Percentiles rank a stretch among this genome's conserved stretches.
Conservation (phyloP, 2,329 filamentous ascomycete species). For the Calonectria ilicicola region DNA sequence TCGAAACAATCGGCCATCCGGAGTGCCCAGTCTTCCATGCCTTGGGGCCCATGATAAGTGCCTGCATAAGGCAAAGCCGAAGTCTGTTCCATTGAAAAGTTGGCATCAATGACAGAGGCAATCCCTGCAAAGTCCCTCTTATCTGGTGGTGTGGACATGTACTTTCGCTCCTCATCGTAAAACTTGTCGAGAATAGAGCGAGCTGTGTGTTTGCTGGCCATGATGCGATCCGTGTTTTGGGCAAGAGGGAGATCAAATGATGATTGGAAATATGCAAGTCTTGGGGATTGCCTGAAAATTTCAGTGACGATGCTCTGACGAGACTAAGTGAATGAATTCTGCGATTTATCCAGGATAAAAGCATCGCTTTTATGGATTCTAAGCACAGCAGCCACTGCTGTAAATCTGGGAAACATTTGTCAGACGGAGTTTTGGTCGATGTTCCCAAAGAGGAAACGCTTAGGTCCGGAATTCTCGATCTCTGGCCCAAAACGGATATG, state of each 20-base stretch:
- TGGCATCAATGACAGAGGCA: constrained; percentile 39
- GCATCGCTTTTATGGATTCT: not conserved
- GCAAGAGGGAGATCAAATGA: not conserved
- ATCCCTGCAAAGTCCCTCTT: constrained; percentile 47
- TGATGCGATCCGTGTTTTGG: not conserved
- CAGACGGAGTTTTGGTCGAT: not conserved
- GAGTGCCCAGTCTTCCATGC: constrained; percentile 46
- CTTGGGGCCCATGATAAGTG: constrained; percentile 43
- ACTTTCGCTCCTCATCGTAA: constrained; percentile 49
- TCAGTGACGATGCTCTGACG: not conserved
- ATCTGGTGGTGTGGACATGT: constrained; percentile 46
- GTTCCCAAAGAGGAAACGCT: not conserved
- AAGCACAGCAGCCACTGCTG: not conserved
- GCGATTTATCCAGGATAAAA: not conserved
- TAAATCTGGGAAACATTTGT: not conserved
- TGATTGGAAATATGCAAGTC: not conserved
- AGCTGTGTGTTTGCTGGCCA: constrained; percentile 31
- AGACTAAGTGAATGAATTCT: not conserved
- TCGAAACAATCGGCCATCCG: constrained; percentile 45
- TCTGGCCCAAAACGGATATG: not conserved
- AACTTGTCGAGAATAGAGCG: constrained; percentile 47
- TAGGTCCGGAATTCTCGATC: not conserved
- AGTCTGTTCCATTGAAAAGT: constrained; percentile 45
- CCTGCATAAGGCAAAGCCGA: constrained; percentile 50
- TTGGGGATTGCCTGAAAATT: not conserved